Evolutionary conservation across 2,329 filamentous ascomycete species (phyloP).

Genomic region (Trichophyton rubrum): DNA sequence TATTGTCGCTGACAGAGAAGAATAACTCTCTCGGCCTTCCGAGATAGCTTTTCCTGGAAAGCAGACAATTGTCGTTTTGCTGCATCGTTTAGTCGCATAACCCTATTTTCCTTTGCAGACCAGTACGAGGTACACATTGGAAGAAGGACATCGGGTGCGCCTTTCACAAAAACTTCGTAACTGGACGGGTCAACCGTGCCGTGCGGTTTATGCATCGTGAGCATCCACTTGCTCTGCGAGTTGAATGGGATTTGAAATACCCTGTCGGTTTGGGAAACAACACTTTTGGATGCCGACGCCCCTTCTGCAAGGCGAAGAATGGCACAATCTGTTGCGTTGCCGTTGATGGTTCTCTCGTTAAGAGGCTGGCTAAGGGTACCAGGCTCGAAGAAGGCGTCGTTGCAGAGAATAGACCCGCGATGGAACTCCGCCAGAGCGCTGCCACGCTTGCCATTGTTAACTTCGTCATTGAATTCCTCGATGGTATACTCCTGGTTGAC

Average conservation of each 20-base stretch:
- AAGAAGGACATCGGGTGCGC: conserved; percentile 62
- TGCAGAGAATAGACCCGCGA: conserved; percentile 58
- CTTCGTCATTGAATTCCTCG: background rate
- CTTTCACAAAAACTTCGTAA: conserved; percentile 53
- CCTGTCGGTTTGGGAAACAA: conserved; percentile 51
- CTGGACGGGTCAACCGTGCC: conserved; percentile 9
- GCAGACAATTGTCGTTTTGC: conserved; percentile 40
- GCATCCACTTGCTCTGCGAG: conserved; percentile 75
- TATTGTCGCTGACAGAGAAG: conserved; percentile 51
- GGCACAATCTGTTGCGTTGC: conserved; percentile 65
- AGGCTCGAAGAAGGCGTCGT: conserved; percentile 62
- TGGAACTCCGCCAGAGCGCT: conserved; percentile 32
- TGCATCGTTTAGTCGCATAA: conserved; percentile 37
- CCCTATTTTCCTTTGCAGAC: conserved; percentile 45
- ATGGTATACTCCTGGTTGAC: conserved; percentile 11
- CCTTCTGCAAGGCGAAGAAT: conserved; percentile 58
- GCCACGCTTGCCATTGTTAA: conserved; percentile 50
- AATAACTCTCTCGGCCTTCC: conserved; percentile 56
- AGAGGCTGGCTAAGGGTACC: conserved; percentile 48
- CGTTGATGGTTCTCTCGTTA: conserved; percentile 51
- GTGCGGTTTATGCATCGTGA: conserved; percentile 44
- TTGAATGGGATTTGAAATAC: conserved; percentile 62
- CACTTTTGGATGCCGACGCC: conserved; percentile 47
- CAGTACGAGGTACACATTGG: conserved; percentile 51
- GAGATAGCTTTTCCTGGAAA: conserved; percentile 57